Evolutionary conservation across 352 stramenopile species (phyloP), one percentile per base, ranked within the genome.

Genomic region (Globisporangium cylindrosporum): DNA sequence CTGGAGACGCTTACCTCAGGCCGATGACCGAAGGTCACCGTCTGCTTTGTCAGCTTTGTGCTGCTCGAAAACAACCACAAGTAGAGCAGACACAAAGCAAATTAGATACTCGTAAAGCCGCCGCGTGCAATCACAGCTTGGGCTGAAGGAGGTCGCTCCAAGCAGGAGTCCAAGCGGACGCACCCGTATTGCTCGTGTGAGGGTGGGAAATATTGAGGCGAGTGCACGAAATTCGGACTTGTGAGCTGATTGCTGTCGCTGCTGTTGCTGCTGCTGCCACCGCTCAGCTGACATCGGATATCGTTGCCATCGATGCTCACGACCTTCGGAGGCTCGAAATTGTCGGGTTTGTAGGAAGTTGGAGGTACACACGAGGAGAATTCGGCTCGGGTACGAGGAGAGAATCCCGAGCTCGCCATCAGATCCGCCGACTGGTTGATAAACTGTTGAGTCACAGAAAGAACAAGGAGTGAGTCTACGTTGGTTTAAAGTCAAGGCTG

Each of bases 21-120:
- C 4, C 87, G 85, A 68, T 95, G 87, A 36, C 85, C 87, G 57
- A 95, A 95, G 0, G 79, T 87, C 66, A 88, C 74, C 20, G 76
- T 68, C 60, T 89, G 76, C 12, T 76, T 81, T 2, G 78, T 77
- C 43, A 82, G 64, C n/a, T 72, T 70, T 1, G 63, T 58, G 36
- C 76, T 85, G 69, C 63, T 14, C 34, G n/a, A 14, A 41, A 56
- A 67, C 27, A n/a, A 20, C n/a, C n/a, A 54, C n/a, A 46, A 14
- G 7, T 72, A 56, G 27, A 29, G 25, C 38, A 64, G 29, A 60
- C 24, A 55, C 20, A 43, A 41, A 41, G 0, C 22, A 18, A 25
- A 10, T 49, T 3, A 24, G 49, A 32, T 32, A 2, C 15, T 48
- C 41, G 14, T n/a, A 18, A 48, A 48, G 41, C 15, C 15, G 41